phyloP scores from a whole-genome alignment of 192 early-diverging fungal species.

The Irineochytrium annulatum region DNA sequence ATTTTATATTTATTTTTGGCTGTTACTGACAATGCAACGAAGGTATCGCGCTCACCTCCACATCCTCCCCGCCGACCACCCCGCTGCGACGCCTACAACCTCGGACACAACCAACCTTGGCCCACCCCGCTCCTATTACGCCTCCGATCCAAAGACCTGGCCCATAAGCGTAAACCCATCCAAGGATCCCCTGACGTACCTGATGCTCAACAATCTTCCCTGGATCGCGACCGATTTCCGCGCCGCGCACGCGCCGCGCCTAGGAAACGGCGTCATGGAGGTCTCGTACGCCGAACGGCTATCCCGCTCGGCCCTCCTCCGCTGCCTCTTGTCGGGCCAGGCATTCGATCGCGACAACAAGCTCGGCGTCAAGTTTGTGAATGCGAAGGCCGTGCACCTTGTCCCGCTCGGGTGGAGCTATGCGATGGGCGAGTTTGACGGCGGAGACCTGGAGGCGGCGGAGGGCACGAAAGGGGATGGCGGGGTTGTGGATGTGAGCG shows the following conservation, averaged over 20 bases:
- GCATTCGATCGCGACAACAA: background rate
- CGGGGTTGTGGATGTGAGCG: conserved; percentile 18
- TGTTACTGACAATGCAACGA: too few species aligned
- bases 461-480: background rate
- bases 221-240: conserved; percentile 55
- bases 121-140: conserved; percentile 10
- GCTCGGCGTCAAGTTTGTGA: background rate
- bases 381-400: conserved; percentile 6
- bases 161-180: conserved; percentile 49
- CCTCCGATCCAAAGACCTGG: conserved; percentile 39
- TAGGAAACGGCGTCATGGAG: conserved; percentile 48
- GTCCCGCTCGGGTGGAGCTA: conserved; percentile 16
- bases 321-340: background rate
- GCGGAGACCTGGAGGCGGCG: conserved; percentile 2
- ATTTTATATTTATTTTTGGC: too few species aligned
- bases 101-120: background rate
- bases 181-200: conserved; percentile 29
- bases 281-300: conserved; percentile 12
- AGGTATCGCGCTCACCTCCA: conserved; percentile 57
- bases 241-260: conserved; percentile 43
- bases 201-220: conserved; percentile 57
- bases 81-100: conserved; percentile 6
- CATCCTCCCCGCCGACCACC: conserved; percentile 36
- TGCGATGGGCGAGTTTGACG: background rate
- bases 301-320: background rate